phyloP scores from a whole-genome alignment of 164 flowering plant genomes.

The Stephania cephalantha region DNA sequence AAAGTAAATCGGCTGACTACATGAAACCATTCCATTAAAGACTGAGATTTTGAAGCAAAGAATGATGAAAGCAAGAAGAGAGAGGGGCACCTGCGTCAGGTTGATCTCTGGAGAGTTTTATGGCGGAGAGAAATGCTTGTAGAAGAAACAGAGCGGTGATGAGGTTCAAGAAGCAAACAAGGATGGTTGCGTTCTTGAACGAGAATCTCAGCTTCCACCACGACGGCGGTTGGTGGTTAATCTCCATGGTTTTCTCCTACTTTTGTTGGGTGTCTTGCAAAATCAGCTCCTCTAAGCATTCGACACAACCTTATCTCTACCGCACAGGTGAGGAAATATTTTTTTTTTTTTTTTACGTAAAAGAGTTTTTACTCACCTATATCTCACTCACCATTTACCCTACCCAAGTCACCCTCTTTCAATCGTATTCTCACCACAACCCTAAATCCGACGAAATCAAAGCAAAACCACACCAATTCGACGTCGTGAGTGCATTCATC shows the following conservation, averaged over 20 bases:
- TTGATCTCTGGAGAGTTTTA: slow-evolving; percentile 21
- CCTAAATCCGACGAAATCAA: too few species aligned
- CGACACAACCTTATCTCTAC: too few species aligned
- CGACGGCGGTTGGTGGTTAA: slow-evolving; percentile 30
- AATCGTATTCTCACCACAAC: too few species aligned
- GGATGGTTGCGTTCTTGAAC: slow-evolving; percentile 64
- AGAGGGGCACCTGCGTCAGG: slow-evolving; percentile 27
- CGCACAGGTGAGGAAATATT: too few species aligned
- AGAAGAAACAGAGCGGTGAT: slow-evolving; percentile 51
- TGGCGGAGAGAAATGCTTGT: slow-evolving; percentile 45
- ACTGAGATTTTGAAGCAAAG: neutral
- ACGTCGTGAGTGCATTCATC: too few species aligned
- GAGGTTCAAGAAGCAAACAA: slow-evolving; percentile 55
- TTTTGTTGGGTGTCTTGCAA: too few species aligned
- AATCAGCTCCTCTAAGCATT: too few species aligned
- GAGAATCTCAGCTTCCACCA: slow-evolving; percentile 49
- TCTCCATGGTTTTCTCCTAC: slow-evolving; percentile 5
- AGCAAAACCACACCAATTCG: too few species aligned
- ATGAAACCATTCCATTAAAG: neutral
- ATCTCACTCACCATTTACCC: too few species aligned
- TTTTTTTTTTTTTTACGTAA: too few species aligned
- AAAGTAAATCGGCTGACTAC: neutral
- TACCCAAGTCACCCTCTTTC: too few species aligned
- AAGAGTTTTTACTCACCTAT: too few species aligned
- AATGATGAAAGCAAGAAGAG: slow-evolving; percentile 5